Base-by-base conservation (phyloP, 2,329 filamentous ascomycete species). In the Calonectria montana region DNA sequence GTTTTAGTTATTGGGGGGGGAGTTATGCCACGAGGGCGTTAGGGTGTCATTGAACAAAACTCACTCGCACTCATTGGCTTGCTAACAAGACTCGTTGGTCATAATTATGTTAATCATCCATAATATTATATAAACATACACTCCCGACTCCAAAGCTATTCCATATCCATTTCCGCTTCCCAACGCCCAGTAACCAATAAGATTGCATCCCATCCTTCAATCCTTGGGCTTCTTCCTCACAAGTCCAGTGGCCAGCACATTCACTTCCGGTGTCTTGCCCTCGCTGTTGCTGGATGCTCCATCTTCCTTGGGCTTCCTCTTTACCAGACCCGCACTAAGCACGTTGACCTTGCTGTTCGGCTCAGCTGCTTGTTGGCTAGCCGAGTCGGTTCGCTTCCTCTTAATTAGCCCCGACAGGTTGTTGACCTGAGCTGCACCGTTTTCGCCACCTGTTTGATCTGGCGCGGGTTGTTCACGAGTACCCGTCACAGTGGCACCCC, bases 191-290 rank as follows among this genome's bases (percentile, higher is more conserved):
- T 67, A 62, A 63, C 63, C 23, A 71, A 71, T n/a, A 27, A 23
- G 23, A 70, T 15, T 78, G 25, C 53, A 43, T 27, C 8, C 39
- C 37, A 21, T 41, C 48, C 31, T 15, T 39, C 29, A 50, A 63
- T 45, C 76, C 79, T 91, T 92, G 29, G 86, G 81, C 81, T 91
- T 92, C 83, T 91, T 91, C 69, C 89, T 85, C 35, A 91, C 82
- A 73, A 91, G 82, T 1, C 87, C 84, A 18, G 82, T 83, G 2
- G 82, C 80, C 21, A 92, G 82, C 12, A 90, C 82, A 79, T 91
- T 91, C 6, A 82, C 79, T 29, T 71, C 76, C 35, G 77, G 72
- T 13, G 71, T 59, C 37, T 70, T 48, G 18, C 43, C 39, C 68
- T 62, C 69, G 63, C 73, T 43, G 16, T 23, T 69, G n/a, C 29